A percentile compares a stretch with the other conserved stretches of the same genome.
Evolutionary conservation across 2,329 filamentous ascomycete genomes (phyloP).

Genomic region (Plenodomus biglobosus): DNA sequence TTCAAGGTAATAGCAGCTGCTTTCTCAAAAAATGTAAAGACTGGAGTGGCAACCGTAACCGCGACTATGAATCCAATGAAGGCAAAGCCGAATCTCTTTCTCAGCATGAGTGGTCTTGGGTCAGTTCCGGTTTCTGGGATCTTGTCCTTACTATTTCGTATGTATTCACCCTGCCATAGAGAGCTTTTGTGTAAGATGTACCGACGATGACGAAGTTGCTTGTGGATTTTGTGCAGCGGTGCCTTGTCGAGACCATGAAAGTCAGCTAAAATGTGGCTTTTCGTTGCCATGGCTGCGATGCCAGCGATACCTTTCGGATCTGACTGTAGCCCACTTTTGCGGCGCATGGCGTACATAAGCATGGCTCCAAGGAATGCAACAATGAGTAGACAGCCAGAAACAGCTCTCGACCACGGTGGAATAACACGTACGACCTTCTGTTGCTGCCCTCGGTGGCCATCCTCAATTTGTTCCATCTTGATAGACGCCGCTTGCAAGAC

Average conservation of each 20-base stretch:
- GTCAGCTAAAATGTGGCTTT: constrained; percentile 71
- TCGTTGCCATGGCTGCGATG: constrained; percentile 73
- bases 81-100: constrained; percentile 59
- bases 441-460: constrained; percentile 48
- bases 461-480: constrained; percentile 57
- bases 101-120: constrained; percentile 70
- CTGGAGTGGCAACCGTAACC: constrained; percentile 61
- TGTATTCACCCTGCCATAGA: constrained; percentile 64
- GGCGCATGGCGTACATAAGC: constrained; percentile 62
- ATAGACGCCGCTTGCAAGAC: constrained; percentile 67
- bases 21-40: constrained; percentile 62
- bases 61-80: constrained; percentile 61
- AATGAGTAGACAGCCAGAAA: constrained; percentile 59
- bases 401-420: constrained; percentile 61
- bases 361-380: constrained; percentile 61
- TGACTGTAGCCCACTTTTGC: constrained; percentile 66
- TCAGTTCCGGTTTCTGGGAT: constrained; percentile 50
- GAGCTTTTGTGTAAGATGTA: constrained; percentile 72
- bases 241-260: constrained; percentile 72
- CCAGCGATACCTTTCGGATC: constrained; percentile 74
- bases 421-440: constrained; percentile 61
- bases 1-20: constrained; percentile 59
- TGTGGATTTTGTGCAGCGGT: constrained; percentile 66
- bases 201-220: constrained; percentile 64
- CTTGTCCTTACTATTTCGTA: constrained; percentile 51